Evolutionary conservation across 2,329 filamentous ascomycete species (phyloP), one percentile per base, ranked within the genome.

Genomic region (Aspergillus ibericus): DNA sequence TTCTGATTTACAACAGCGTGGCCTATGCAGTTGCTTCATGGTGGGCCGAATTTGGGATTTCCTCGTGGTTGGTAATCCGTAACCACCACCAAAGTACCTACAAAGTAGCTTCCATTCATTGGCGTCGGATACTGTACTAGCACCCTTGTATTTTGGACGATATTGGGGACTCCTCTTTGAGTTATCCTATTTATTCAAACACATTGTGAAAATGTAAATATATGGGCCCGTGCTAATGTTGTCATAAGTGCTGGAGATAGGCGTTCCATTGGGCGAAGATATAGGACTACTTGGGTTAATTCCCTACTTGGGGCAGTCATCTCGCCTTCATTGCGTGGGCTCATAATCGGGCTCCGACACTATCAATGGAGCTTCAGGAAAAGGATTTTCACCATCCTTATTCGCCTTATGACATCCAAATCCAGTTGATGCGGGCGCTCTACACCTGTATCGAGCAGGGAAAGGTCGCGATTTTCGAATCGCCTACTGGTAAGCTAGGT

Each of bases 381-480:
- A 69, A 77, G 53, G 81, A 92, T 67, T 97, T 96, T 71, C 86
- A 96, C 69, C 93, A 97, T 71, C 93, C 93, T 0, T 96, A 88
- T 72, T 85, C 86, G 29, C 93, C 93, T 0, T 97, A 97, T 74
- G 84, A 90, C 53, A 95, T 96, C 44, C 93, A 97, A 70, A 82
- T 88, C 46, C 81, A 93, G 65, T 96, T 97, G 70, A 97, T 97
- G 93, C 86, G 82, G 65, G 84, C 89, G 0, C 83, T 95, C 5
- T 96, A 96, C 71, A 78, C 85, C 51, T 91, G 92, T 60, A 84
- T 96, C 25, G 87, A 96, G 65, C 75, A 89, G 42, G 88, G 90
- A 8, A 91, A 93, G 69, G 82, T 96, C 48, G 93, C 91, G 29
- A 92, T 97, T 44, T 88, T 97, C 47, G 93, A 97, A 72, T 96